Conservation (phyloP, 768 basidiomycete genomes). For the Leucosporidium creatinivorum region DNA sequence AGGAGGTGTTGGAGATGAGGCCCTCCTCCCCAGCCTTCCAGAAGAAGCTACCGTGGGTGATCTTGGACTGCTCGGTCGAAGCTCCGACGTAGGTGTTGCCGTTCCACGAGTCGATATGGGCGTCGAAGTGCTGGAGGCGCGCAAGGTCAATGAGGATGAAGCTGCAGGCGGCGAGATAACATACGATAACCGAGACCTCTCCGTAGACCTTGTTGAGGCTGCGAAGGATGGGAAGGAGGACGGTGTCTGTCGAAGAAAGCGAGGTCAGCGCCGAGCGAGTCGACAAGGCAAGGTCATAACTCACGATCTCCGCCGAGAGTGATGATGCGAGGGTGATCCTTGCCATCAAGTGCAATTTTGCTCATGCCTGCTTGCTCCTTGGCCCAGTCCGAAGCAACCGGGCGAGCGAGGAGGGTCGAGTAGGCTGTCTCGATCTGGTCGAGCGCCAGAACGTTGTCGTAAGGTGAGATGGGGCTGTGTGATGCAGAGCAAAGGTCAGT, state of each 20-base stretch:
- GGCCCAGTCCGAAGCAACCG: slow-evolving; percentile 30
- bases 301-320: slow-evolving; percentile 71
- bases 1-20: slow-evolving; percentile 57
- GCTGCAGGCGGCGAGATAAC: neutral
- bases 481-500: no score
- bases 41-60: slow-evolving; percentile 61
- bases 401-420: slow-evolving; percentile 60
- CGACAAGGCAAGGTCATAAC: neutral
- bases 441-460: slow-evolving; percentile 73
- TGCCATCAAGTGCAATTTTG: slow-evolving; percentile 46
- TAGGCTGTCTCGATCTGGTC: slow-evolving; percentile 86
- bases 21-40: slow-evolving; percentile 69
- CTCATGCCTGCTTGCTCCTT: slow-evolving; percentile 33
- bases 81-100: slow-evolving; percentile 2
- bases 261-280: no score
- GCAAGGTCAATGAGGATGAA: no score
- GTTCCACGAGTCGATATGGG: slow-evolving; percentile 9
- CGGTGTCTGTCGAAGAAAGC: neutral
- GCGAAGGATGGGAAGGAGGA: slow-evolving; percentile 30
- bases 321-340: slow-evolving; percentile 66
- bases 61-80: slow-evolving; percentile 36
- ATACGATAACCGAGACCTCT: slow-evolving; percentile 25
- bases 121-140: slow-evolving; percentile 14
- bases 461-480: slow-evolving; percentile 56
- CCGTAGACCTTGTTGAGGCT: slow-evolving; percentile 31